Percentiles rank a stretch among this genome's conserved stretches.
phyloP scores from a whole-genome alignment of 495 filamentous ascomycete species.

The Hyaloscypha variabilis region DNA sequence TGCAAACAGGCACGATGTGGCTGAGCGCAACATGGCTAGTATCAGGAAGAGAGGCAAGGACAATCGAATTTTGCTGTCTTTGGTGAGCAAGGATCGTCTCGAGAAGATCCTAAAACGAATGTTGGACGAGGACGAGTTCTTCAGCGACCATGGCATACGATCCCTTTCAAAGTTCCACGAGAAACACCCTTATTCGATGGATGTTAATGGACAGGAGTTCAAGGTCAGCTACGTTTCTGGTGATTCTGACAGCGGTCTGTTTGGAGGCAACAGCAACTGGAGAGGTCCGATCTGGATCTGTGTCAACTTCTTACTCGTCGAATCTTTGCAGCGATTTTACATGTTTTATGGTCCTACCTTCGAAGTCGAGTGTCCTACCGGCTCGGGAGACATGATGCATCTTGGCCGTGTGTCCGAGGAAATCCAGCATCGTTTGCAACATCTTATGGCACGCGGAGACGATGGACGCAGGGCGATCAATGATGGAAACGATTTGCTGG shows the following conservation, averaged over 20 bases:
- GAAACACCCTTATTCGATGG: constrained; percentile 89
- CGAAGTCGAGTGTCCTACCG: constrained; percentile 90
- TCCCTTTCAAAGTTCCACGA: constrained; percentile 94
- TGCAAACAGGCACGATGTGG: constrained; percentile 79
- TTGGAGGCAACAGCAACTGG: constrained; percentile 98
- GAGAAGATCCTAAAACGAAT: constrained; percentile 85
- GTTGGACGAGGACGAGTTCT: constrained; percentile 93
- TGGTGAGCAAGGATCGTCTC: constrained; percentile 87
- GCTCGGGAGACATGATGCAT: constrained; percentile 95
- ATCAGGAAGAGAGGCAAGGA: constrained; percentile 88
- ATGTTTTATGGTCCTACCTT: constrained; percentile 91
- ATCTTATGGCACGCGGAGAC: constrained; percentile 81
- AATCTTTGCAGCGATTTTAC: constrained; percentile 89
- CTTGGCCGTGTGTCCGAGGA: constrained; percentile 95
- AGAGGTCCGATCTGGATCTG: constrained; percentile 92
- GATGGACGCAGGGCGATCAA: constrained; percentile 88
- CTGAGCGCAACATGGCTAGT: constrained; percentile 89
- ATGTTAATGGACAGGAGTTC: constrained; percentile 90
- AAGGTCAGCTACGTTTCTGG: constrained; percentile 88
- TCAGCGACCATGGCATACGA: constrained; percentile 86
- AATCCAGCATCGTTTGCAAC: constrained; percentile 91
- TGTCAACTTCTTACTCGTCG: constrained; percentile 93
- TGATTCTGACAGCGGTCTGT: constrained; percentile 90
- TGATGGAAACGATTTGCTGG: constrained; percentile 75
- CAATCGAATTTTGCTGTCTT: constrained; percentile 78